Evolutionary conservation across 208 protist species (phyloP), one percentile per base, ranked within the genome.

Genomic region (Leishmania turanica): DNA sequence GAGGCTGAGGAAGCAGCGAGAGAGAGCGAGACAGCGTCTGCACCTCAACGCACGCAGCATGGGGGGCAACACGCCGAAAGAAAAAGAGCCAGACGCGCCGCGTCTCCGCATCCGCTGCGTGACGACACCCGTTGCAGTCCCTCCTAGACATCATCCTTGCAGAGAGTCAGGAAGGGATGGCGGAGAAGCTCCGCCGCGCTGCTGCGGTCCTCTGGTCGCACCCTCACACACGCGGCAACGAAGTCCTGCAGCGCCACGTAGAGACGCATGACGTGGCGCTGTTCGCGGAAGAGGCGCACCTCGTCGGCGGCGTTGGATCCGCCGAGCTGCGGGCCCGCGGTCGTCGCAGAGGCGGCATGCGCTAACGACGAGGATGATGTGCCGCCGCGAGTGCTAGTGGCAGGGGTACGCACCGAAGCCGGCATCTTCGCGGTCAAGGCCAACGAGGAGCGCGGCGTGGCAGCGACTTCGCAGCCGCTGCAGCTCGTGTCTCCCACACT

Each of bases 91-190:
- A 42, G 60, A 66, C n/a, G 27, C 8, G 2, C n/a, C 13, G 1
- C 60, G 11, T n/a, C 24, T 19, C n/a, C 60, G 37, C 60, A 19
- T 66, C 60, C 45, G 13, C 45, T 40, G 4, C 49, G 11, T 75
- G 13, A 60, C 40, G 31, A 34, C 19, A 21, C 21, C 3, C 54
- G 34, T n/a, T 15, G 37, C 54, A 7, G 24, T 15, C 13, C 24
- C 73, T 21, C 47, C 53, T 15, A 24, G 31, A 42, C 21, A n/a
- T 40, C 72, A 53, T 45, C 72, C 24, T 31, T 45, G 11, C 77
- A 88, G 58, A 89, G 56, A 1, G 70, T 83, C 6, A 97, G 78
- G 75, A 97, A 96, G 6, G 94, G 92, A 53, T 97, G 94, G 8
- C 70, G 84, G 27, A 95, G 85, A 27, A 97, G 76, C 53, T 93